Evolutionary conservation across 768 basidiomycete genomes (phyloP).

Genomic region (Mycena pura): DNA sequence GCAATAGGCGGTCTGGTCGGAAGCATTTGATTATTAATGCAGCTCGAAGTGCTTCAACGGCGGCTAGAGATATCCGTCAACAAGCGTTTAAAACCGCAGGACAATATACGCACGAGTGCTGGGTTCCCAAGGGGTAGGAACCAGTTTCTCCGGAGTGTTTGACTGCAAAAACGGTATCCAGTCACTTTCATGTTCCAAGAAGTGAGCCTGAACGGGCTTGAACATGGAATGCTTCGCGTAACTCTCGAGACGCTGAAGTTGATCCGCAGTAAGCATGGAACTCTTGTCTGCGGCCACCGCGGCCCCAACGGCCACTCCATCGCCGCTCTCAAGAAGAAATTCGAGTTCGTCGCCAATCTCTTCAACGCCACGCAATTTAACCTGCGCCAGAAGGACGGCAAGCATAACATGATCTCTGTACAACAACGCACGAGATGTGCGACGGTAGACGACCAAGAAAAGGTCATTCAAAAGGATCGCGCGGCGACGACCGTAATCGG

Average conservation of each 20-base stretch:
- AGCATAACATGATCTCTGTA: conserved; percentile 92
- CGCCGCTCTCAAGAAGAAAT: conserved; percentile 90
- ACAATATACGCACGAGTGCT: conserved; percentile 67
- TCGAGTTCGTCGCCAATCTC: conserved; percentile 88
- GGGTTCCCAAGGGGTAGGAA: conserved; percentile 83
- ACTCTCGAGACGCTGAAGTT: conserved; percentile 68
- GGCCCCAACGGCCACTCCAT: conserved; percentile 55
- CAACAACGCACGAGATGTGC: conserved; percentile 89
- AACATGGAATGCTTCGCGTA: conserved; percentile 80
- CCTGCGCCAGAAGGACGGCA: conserved; percentile 87
- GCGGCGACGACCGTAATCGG: conserved; percentile 75
- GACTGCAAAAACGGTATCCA: conserved; percentile 81
- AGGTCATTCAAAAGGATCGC: conserved; percentile 86
- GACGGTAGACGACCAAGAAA: conserved; percentile 86
- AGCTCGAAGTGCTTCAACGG: conserved; percentile 75
- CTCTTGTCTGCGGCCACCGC: conserved; percentile 42
- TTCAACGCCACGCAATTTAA: conserved; percentile 81
- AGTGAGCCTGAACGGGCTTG: conserved; percentile 72
- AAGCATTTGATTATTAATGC: conserved; percentile 88
- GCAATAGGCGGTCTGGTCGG: conserved; percentile 89
- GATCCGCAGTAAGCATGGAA: conserved; percentile 68
- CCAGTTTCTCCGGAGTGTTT: conserved; percentile 65
- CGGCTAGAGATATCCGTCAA: conserved; percentile 51
- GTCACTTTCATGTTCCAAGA: conserved; percentile 63
- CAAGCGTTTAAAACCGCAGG: not conserved